Percentiles rank a stretch among this genome's conserved stretches.
These are phyloP conservation scores for Ganoderma lingzhi DNA, from an alignment of 1,284 basidiomycete genomes.

Conservation along the genomic window DNA sequence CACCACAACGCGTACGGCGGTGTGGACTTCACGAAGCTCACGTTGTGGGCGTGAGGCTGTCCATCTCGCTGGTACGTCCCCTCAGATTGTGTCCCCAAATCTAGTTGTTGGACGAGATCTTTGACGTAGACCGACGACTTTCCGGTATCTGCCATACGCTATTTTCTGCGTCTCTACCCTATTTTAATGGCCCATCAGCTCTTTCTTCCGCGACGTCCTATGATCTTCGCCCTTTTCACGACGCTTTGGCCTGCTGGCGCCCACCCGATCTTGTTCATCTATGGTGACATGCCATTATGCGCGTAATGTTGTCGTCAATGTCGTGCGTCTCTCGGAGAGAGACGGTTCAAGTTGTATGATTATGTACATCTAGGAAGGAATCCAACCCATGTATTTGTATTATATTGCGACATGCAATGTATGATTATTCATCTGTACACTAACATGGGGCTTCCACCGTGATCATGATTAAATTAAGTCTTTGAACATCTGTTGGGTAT, in stretches of 20 bases:
- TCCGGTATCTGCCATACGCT: background rate
- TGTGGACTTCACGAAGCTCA: conserved; percentile 53
- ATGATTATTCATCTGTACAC: conserved; percentile 1
- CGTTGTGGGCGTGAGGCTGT: conserved; percentile 51
- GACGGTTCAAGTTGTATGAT: background rate
- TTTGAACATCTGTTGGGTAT: too few relatives aligned
- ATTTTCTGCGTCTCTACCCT: conserved; percentile 10
- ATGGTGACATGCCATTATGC: conserved; percentile 3
- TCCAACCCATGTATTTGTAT: conserved; percentile 4
- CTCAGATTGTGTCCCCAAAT: background rate
- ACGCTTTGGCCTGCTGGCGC: background rate
- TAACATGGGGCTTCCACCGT: too few relatives aligned
- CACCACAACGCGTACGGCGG: conserved; percentile 40
- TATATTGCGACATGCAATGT: background rate
- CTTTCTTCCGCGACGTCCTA: background rate
- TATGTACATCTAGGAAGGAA: background rate
- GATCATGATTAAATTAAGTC: too few relatives aligned
- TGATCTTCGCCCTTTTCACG: background rate
- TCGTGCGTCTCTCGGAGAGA: background rate
- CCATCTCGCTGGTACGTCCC: background rate
- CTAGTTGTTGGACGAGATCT: background rate
- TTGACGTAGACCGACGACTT: too few relatives aligned
- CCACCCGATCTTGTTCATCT: background rate
- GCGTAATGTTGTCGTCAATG: background rate
- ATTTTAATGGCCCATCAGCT: conserved; percentile 1